Evolutionary conservation across 163 green algal genomes (phyloP).

Genomic region (Chlamydomonas reinhardtii): DNA sequence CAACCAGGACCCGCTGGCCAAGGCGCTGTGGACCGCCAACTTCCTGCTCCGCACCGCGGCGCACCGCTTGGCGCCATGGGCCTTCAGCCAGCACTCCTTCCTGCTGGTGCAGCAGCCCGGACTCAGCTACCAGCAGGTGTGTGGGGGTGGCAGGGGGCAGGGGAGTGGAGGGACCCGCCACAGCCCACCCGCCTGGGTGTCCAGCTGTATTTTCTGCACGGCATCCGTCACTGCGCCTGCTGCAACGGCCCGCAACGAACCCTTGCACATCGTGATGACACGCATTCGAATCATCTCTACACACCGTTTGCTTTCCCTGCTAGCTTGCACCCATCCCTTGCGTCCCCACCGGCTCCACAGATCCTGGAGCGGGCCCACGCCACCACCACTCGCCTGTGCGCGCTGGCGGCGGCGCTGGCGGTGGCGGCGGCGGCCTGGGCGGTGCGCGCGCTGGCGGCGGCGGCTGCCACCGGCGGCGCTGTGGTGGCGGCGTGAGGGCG

Average conservation of each 20-base stretch:
- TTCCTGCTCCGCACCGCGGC: neutral
- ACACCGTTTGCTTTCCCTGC: too few species aligned
- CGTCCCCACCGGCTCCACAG: too few species aligned
- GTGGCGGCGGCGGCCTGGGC: neutral
- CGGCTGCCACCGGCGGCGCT: too few species aligned
- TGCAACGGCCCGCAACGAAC: too few species aligned
- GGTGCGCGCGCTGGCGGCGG: neutral
- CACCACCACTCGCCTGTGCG: constrained; percentile 22
- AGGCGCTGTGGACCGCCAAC: constrained; percentile 38
- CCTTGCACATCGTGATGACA: too few species aligned
- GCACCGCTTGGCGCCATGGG: neutral
- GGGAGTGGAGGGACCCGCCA: too few species aligned
- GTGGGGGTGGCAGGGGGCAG: neutral
- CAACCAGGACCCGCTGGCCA: constrained; percentile 22
- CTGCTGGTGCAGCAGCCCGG: constrained; percentile 35
- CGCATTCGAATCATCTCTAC: too few species aligned
- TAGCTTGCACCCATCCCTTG: too few species aligned
- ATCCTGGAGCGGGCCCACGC: constrained; percentile 1
- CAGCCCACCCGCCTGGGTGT: too few species aligned
- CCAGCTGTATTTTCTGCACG: too few species aligned
- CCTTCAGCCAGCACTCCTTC: constrained; percentile 29
- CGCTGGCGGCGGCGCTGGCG: constrained; percentile 1
- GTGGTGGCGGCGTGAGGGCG: too few species aligned
- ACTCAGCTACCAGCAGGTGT: constrained; percentile 37
- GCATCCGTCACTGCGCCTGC: too few species aligned